A percentile compares a stretch with the other conserved stretches of the same genome.
Conservation (phyloP, 345 rosid species). For the Salix dunnii region DNA sequence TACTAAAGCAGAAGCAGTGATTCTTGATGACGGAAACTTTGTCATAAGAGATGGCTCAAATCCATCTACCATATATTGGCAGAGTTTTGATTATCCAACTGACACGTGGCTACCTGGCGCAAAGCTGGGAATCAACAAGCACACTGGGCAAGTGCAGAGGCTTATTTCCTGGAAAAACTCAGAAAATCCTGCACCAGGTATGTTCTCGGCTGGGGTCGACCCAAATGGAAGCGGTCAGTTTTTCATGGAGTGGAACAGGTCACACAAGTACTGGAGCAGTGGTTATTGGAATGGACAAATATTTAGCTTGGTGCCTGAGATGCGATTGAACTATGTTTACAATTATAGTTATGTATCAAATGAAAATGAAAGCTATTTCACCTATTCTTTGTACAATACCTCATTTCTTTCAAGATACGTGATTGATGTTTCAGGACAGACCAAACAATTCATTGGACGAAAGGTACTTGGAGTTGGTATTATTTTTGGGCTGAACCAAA, state of each 20-base stretch:
- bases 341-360: conserved; percentile 18
- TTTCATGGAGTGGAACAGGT: conserved; percentile 7
- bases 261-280: conserved; percentile 7
- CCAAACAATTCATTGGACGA: conserved; percentile 16
- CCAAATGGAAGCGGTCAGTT: conserved; percentile 8
- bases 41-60: conserved; percentile 11
- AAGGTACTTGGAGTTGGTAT: conserved; percentile 8
- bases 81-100: conserved; percentile 32
- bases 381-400: conserved; percentile 19
- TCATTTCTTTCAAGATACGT: neutral
- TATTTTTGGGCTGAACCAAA: conserved; percentile 23
- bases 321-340: conserved; percentile 12
- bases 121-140: conserved; percentile 19
- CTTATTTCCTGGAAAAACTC: conserved; percentile 23
- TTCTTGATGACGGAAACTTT: conserved; percentile 27
- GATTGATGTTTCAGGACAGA: conserved; percentile 14
- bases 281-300: conserved; percentile 19
- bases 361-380: conserved; percentile 33
- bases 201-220: conserved; percentile 16
- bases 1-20: conserved; percentile 16
- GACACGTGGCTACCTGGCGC: conserved; percentile 22
- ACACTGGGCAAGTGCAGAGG: neutral
- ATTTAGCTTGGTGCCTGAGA: conserved; percentile 25
- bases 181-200: conserved; percentile 31
- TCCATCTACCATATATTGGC: conserved; percentile 13